phyloP scores from a whole-genome alignment of 1,284 basidiomycete species.

The Entoloma clypeatum region DNA sequence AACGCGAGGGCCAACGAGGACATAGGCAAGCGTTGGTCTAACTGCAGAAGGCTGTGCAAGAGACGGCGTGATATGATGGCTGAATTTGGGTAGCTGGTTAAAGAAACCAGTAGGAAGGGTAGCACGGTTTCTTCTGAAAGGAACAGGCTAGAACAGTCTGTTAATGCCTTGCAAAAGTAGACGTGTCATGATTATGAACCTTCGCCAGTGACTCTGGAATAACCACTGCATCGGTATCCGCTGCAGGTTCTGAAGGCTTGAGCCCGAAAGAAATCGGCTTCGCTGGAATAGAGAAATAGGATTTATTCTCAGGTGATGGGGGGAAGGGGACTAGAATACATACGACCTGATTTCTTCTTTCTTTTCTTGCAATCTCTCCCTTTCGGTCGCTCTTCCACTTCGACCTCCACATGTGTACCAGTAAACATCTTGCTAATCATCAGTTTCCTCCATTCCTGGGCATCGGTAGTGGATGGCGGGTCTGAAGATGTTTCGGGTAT shows the following conservation, averaged over 20 bases:
- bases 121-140: too few relatives aligned
- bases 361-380: background rate
- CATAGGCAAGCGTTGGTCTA: constrained; percentile 56
- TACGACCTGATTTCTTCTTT: constrained; percentile 2
- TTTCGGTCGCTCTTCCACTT: constrained; percentile 10
- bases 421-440: constrained; percentile 60
- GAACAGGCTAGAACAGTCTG: too few relatives aligned
- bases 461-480: too few relatives aligned
- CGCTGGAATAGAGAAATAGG: too few relatives aligned
- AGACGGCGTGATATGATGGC: constrained; percentile 12
- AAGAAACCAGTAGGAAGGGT: constrained; percentile 33
- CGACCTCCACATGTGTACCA: constrained; percentile 22
- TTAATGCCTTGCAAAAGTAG: too few relatives aligned
- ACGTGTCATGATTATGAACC: too few relatives aligned
- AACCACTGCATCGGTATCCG: too few relatives aligned
- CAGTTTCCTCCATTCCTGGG: constrained; percentile 49
- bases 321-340: too few relatives aligned
- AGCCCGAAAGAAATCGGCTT: too few relatives aligned
- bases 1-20: constrained; percentile 71
- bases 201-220: too few relatives aligned
- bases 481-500: constrained; percentile 33
- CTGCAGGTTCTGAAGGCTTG: too few relatives aligned
- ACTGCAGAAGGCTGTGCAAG: constrained; percentile 23
- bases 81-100: constrained; percentile 36
- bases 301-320: too few relatives aligned